phyloP scores from a whole-genome alignment of 768 basidiomycete species.

The Leccinum subgranulosum region DNA sequence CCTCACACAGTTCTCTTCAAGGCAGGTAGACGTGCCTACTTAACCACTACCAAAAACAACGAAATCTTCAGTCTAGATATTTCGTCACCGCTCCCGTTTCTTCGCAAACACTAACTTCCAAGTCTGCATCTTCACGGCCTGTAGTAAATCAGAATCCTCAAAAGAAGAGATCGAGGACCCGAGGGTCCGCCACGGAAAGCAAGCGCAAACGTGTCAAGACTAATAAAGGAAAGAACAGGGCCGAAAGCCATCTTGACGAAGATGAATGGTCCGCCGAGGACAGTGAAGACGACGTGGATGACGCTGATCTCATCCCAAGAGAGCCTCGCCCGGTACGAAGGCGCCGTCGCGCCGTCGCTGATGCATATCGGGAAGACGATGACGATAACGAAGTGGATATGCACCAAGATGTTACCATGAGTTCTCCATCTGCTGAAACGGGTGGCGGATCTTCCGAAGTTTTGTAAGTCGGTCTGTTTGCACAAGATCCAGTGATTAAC shows the following conservation, averaged over 20 bases:
- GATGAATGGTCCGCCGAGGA: constrained; percentile 21
- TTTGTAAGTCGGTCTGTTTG: constrained; percentile 4
- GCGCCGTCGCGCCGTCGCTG: constrained; percentile 24
- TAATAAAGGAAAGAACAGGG: constrained; percentile 37
- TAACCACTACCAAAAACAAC: neutral
- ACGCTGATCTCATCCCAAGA: constrained; percentile 7
- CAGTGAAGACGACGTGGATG: constrained; percentile 16
- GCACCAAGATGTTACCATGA: constrained; percentile 17
- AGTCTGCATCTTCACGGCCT: constrained; percentile 7
- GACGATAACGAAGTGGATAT: constrained; percentile 13
- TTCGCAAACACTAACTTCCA: constrained; percentile 16
- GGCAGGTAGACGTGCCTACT: constrained; percentile 38
- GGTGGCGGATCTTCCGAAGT: neutral
- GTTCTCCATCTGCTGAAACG: constrained; percentile 1
- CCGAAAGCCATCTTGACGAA: constrained; percentile 25
- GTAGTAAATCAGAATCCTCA: neutral
- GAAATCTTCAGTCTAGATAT: constrained; percentile 36
- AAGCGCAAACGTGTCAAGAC: constrained; percentile 38
- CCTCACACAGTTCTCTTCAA: constrained; percentile 81
- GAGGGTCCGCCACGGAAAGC: constrained; percentile 5
- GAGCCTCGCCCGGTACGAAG: constrained; percentile 32
- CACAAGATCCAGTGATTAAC: neutral
- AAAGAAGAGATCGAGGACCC: constrained; percentile 23
- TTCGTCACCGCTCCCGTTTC: constrained; percentile 35
- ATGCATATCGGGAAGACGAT: constrained; percentile 26